Conservation (phyloP, 176 grass and related monocot genomes). For the Juncus effusus region DNA sequence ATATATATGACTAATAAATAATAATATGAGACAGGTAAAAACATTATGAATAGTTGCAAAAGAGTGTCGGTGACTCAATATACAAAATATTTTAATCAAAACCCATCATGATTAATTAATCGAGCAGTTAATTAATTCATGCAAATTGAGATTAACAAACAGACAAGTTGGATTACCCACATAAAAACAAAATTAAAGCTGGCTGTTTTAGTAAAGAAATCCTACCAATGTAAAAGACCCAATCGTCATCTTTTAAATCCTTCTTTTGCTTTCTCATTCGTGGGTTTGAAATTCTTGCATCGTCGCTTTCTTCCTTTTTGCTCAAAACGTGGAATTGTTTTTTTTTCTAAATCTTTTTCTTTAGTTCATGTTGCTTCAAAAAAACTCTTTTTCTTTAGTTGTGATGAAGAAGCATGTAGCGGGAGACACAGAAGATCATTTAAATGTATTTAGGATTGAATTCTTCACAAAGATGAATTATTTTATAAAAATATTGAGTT, state of each 20-base stretch:
- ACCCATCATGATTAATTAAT: not conserved
- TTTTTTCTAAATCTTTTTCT: not conserved
- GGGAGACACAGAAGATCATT: not conserved
- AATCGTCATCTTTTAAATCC: not conserved
- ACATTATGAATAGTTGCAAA: not conserved
- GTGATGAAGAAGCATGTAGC: slow-evolving; percentile 5
- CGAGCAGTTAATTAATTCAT: slow-evolving; percentile 7
- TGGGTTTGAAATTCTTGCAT: slow-evolving; percentile 32
- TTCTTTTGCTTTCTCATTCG: slow-evolving; percentile 29
- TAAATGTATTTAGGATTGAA: too few relatives aligned
- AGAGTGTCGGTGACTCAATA: slow-evolving; percentile 11
- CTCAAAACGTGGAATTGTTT: not conserved
- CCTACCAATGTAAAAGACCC: slow-evolving; percentile 35
- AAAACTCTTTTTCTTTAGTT: slow-evolving; percentile 1
- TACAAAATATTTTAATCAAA: slow-evolving; percentile 9
- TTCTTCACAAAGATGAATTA: too few relatives aligned
- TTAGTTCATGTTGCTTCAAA: not conserved
- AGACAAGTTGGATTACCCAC: slow-evolving; percentile 21
- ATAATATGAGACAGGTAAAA: too few relatives aligned
- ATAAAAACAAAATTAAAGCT: slow-evolving; percentile 29
- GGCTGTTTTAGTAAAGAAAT: slow-evolving; percentile 27
- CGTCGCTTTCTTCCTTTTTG: slow-evolving; percentile 14
- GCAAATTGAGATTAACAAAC: slow-evolving; percentile 18
- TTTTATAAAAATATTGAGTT: too few relatives aligned
- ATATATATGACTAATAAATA: too few relatives aligned